Evolutionary conservation across 2,329 filamentous ascomycete species (phyloP).

Genomic region (Podosphaera fusca): DNA sequence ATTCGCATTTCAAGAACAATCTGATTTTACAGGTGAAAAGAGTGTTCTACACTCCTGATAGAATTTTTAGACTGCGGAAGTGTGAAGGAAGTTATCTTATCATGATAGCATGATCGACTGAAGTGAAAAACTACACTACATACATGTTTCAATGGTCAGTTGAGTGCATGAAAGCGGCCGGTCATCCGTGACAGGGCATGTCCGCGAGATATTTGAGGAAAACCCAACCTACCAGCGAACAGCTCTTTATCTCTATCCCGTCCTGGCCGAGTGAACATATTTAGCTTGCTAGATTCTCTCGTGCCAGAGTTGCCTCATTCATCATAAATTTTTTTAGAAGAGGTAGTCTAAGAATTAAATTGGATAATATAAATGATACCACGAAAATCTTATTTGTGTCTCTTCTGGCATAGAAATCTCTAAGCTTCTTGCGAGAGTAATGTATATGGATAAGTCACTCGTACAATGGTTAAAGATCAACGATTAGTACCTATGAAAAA

Average conservation of each 20-base stretch:
- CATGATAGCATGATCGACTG: too few relatives aligned
- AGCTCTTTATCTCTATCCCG: background rate
- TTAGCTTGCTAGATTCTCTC: background rate
- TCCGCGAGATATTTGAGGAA: background rate
- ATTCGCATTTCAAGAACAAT: conserved; percentile 11
- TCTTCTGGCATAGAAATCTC: too few relatives aligned
- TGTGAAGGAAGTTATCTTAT: background rate
- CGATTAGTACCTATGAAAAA: too few relatives aligned
- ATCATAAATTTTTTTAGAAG: too few relatives aligned
- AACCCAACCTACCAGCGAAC: background rate
- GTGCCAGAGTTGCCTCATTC: too few relatives aligned
- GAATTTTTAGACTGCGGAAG: background rate
- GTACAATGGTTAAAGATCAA: too few relatives aligned
- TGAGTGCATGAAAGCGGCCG: background rate
- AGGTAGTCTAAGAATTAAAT: too few relatives aligned
- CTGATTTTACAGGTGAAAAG: conserved; percentile 5
- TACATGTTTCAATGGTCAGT: background rate
- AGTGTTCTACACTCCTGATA: conserved; percentile 7
- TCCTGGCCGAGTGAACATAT: background rate
- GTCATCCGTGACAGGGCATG: background rate
- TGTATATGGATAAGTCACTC: too few relatives aligned
- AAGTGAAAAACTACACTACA: too few relatives aligned
- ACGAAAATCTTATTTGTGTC: too few relatives aligned
- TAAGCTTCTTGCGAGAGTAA: too few relatives aligned
- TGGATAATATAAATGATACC: too few relatives aligned